These are phyloP conservation scores for Melastoma malabathricum DNA, from an alignment of 345 rosid genomes.

Conservation along the genomic window DNA sequence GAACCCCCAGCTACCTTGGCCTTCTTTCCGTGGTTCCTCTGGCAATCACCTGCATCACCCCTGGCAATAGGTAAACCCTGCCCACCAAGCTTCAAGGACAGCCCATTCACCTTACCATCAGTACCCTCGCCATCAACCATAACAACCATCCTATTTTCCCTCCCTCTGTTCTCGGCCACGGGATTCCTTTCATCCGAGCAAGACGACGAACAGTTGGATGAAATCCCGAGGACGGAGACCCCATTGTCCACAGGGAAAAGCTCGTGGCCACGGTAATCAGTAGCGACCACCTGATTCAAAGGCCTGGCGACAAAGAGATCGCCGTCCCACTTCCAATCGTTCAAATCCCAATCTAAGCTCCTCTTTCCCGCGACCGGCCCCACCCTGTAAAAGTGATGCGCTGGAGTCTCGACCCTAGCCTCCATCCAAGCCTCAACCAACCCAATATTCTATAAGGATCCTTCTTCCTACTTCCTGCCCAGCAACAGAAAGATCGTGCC, in stretches of 20 bases:
- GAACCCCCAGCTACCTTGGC: conserved; percentile 46
- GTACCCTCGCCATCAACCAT: conserved; percentile 17
- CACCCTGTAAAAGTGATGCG: conserved; percentile 42
- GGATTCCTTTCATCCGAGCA: conserved; percentile 74
- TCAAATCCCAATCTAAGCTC: conserved; percentile 75
- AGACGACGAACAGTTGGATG: conserved; percentile 65
- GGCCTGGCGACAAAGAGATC: conserved; percentile 81
- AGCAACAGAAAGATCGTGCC: conserved; percentile 6
- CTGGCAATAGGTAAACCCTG: conserved; percentile 31
- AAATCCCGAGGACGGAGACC: conserved; percentile 32
- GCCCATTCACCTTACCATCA: conserved; percentile 26
- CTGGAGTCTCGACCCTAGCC: conserved; percentile 38
- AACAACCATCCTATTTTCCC: conserved; percentile 59
- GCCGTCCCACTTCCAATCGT: conserved; percentile 99
- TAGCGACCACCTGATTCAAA: conserved; percentile 28
- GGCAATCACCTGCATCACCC: conserved; percentile 39
- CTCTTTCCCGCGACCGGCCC: conserved; percentile 42
- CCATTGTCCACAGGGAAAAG: conserved; percentile 37
- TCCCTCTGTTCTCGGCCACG: conserved; percentile 30
- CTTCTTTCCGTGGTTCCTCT: conserved; percentile 56
- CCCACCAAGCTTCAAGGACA: conserved; percentile 64
- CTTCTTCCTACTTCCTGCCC: conserved; percentile 3
- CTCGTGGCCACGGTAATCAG: conserved; percentile 30
- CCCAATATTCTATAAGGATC: conserved; percentile 12
- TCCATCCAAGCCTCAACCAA: conserved; percentile 31